Conservation (phyloP, 2,329 filamentous ascomycete species). For the Penicillium griseofulvum region DNA sequence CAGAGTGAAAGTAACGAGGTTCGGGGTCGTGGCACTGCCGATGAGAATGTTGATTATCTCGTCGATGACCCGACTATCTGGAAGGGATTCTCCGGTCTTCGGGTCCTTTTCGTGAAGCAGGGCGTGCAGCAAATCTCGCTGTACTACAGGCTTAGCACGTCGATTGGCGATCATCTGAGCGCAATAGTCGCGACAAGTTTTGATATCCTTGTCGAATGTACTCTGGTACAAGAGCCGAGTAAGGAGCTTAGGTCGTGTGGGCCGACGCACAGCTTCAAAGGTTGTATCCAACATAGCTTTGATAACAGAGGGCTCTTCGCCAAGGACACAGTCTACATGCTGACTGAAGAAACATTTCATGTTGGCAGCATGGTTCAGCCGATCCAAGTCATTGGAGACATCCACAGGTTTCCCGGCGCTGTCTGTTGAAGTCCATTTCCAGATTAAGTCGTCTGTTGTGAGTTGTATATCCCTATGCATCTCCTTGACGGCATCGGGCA, state of each 20-base stretch:
- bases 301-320: slow-evolving; percentile 50
- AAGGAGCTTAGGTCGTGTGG: slow-evolving; percentile 51
- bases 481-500: slow-evolving; percentile 38
- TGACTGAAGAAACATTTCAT: slow-evolving; percentile 54
- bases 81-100: slow-evolving; percentile 58
- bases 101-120: slow-evolving; percentile 61
- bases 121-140: slow-evolving; percentile 61
- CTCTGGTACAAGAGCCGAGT: slow-evolving; percentile 54
- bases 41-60: slow-evolving; percentile 66
- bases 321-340: slow-evolving; percentile 49
- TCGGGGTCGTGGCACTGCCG: slow-evolving; percentile 69
- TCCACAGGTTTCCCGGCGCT: slow-evolving; percentile 42
- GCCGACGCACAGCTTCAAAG: slow-evolving; percentile 56
- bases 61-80: slow-evolving; percentile 61
- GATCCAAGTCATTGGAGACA: slow-evolving; percentile 52
- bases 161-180: slow-evolving; percentile 58
- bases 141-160: slow-evolving; percentile 52
- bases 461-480: slow-evolving; percentile 52
- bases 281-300: slow-evolving; percentile 56
- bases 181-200: slow-evolving; percentile 55
- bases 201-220: slow-evolving; percentile 56
- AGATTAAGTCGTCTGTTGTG: slow-evolving; percentile 50
- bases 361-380: slow-evolving; percentile 54
- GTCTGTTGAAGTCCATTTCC: slow-evolving; percentile 47
- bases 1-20: slow-evolving; percentile 63